Base-by-base conservation (phyloP, 2,329 filamentous ascomycete species). In the Stachybotrys chlorohalonatus region DNA sequence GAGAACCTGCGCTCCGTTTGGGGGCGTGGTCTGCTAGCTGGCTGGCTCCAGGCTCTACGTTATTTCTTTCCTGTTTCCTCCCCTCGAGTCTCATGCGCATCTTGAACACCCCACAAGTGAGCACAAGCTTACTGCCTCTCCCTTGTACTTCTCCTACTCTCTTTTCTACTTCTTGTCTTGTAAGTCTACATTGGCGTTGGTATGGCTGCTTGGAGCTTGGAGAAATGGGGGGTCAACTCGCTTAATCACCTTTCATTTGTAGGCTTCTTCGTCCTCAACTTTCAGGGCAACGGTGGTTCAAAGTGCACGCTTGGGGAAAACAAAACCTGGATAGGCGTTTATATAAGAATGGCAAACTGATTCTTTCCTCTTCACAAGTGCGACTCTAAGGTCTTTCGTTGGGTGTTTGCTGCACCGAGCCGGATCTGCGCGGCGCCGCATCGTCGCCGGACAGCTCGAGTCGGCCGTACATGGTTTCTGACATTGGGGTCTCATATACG, bases 1-100 rank as follows among this genome's bases (percentile, higher is more conserved):
- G 62, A 84, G 86, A 60, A 89, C 89, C 67, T 88, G 84, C 60
- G 85, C 87, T 50, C 87, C 90, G 0, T 90, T 90, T 73, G 85
- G 84, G 6, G 79, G 84, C 6, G 80, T 77, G 6, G 70, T 83
- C 55, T 77, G 73, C 58, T 82, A 56, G 62, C 11, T 47, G 52
- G 51, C 36, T 42, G 36, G 36, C 13, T 11, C 4, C n/a, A 45
- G 47, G 47, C 36, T 54, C 52, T 30, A 45, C 53, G 7, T 51
- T 36, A 8, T 31, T 50, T 50, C 48, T 31, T 32, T 50, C 48
- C 11, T 50, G 9, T 50, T 49, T 32, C 47, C 30, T 47, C 46
- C n/a, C 24, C 24, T 24, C 4, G 24, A 24, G 24, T 24, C 24
- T 24, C 2, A 24, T 24, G 24, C 36, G 36, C 36, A 42, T 42